A percentile compares a stretch with the other conserved stretches of the same genome.
Evolutionary conservation across 1,139 yeast genomes (phyloP).

Genomic region (Hyphopichia buzzinii): DNA sequence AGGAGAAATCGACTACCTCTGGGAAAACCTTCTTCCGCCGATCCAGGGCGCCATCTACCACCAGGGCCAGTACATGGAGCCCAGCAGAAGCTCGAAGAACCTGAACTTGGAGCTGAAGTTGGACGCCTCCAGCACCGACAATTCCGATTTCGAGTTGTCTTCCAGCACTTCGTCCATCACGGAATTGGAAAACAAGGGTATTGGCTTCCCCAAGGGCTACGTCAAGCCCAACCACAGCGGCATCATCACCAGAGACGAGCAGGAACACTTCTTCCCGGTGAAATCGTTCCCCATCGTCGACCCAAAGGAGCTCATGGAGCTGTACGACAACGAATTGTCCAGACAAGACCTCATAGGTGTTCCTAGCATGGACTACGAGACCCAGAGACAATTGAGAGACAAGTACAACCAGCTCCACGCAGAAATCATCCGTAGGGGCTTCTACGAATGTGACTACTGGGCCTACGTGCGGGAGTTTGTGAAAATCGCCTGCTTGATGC

Average conservation of each 20-base stretch:
- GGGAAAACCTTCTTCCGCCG: conserved; percentile 83
- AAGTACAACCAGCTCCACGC: conserved; percentile 64
- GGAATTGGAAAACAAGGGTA: conserved; percentile 11
- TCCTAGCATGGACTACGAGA: conserved; percentile 65
- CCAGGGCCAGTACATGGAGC: not conserved
- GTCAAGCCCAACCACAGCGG: conserved; percentile 48
- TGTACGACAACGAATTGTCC: conserved; percentile 56
- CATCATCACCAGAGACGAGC: conserved; percentile 36
- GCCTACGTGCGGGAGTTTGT: conserved; percentile 65
- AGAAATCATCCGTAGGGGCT: conserved; percentile 53
- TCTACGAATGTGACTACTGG: conserved; percentile 72
- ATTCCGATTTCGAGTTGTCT: conserved; percentile 13
- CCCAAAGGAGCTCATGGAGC: conserved; percentile 52
- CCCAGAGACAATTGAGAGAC: conserved; percentile 56
- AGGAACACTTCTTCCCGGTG: conserved; percentile 37
- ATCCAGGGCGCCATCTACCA: conserved; percentile 74
- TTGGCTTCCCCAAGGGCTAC: conserved; percentile 37
- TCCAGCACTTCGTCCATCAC: conserved; percentile 13
- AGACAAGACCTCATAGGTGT: conserved; percentile 50
- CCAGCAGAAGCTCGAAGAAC: not conserved
- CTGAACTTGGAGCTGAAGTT: conserved; percentile 15
- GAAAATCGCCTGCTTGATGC: conserved; percentile 56
- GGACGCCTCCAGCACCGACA: conserved; percentile 10
- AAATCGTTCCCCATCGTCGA: conserved; percentile 43
- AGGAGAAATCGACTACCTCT: conserved; percentile 59